Evolutionary conservation across 176 grass and related monocot species (phyloP).

Genomic region (Oryza officinalis): DNA sequence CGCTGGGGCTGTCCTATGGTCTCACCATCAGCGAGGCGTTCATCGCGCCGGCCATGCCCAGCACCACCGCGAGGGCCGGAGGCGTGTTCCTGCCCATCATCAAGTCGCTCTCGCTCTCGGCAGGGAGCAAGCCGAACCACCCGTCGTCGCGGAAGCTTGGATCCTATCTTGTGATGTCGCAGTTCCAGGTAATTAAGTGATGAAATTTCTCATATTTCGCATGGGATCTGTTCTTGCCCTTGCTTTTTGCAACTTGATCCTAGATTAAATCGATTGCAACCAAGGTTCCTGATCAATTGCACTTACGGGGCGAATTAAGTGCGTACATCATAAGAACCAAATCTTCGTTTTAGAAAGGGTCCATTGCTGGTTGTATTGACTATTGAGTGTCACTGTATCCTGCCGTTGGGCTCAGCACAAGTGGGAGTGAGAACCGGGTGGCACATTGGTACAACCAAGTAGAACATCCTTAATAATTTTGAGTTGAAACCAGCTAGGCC

Average conservation of each 20-base stretch:
- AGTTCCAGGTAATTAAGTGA: constrained; percentile 68
- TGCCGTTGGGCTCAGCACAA: neutral
- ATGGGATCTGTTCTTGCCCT: neutral
- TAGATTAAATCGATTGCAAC: neutral
- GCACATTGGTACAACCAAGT: neutral
- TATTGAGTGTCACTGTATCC: neutral
- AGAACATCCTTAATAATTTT: neutral
- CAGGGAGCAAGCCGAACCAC: constrained; percentile 66
- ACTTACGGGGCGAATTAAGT: neutral
- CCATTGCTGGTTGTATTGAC: neutral
- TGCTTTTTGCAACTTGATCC: neutral
- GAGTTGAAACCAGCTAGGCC: neutral
- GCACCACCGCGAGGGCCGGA: constrained; percentile 88
- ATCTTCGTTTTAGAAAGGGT: constrained; percentile 1
- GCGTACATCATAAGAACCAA: neutral
- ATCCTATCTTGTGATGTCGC: constrained; percentile 80
- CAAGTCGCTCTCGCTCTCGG: constrained; percentile 67
- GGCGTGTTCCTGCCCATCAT: constrained; percentile 83
- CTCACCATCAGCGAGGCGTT: constrained; percentile 87
- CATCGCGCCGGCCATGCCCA: constrained; percentile 91
- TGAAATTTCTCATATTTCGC: constrained; percentile 9
- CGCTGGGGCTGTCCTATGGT: constrained; percentile 79
- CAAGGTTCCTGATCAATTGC: neutral
- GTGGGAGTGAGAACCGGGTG: neutral
- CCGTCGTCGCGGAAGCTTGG: constrained; percentile 69